Base-by-base conservation (phyloP, 75 land plant genomes). In the Cupressus sempervirens region DNA sequence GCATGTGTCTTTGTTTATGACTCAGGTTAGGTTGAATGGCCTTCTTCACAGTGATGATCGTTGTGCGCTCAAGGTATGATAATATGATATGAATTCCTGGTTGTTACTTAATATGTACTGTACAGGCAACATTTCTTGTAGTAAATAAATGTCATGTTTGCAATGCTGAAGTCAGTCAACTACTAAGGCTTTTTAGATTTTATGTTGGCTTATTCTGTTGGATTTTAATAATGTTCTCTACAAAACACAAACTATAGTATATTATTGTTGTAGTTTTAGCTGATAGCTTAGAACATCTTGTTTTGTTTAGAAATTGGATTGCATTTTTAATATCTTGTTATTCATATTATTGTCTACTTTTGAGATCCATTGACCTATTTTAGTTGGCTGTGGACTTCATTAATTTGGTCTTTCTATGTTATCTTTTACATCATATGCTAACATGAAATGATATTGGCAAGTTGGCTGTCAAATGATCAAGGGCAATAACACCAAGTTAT, bases 11-110 rank as follows among this genome's bases (percentile, higher is more conserved):
- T 54, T 82, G 56, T 11, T 29, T 34, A 15, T n/a, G 46, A 82
- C 87, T 77, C 92, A 98, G 99, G 94, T 98, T 14, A 91, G 88
- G 79, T 80, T 98, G 84, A 95, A 93, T 90, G 99, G 99, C 18
- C 88, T 96, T 67, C 88, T 98, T 30, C 97, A 98, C 89, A 88
- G 88, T 79, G 97, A 98, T 89, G 98, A 96, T 86, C 86, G 86
- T 76, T 92, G 93, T 91, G 98, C 97, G 34, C 53, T 98, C 34
- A 96, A 96, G 97, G 99, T 98, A 16, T 56, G 91, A 68, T 43
- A 79, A 98, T 98, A 16, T 50, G 92, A 68, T 43, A 72, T 34
- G 32, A 50, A 79, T 79, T 45, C 14, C 8, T 79, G 40, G 11
- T 45, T 36, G 29, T n/a, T n/a, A 79, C 29, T 10, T 26, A 45